Conservation (phyloP, 2,329 filamentous ascomycete species). For the Aquanectria penicillioides region DNA sequence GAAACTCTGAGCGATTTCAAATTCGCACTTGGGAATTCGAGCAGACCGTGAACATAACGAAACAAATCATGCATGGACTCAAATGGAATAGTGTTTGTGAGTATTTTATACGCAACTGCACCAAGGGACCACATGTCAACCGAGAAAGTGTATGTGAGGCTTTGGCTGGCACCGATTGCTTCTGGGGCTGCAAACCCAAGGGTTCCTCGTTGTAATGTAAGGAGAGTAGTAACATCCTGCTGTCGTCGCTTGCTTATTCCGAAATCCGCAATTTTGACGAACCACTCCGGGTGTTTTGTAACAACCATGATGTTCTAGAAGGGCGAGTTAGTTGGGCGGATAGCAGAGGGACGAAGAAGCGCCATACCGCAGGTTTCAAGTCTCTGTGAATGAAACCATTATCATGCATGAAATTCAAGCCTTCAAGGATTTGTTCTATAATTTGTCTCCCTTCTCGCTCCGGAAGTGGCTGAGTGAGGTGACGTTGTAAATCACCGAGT, state of each 20-base stretch:
- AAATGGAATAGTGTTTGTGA: not conserved
- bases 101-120: not conserved
- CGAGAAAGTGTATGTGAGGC: not conserved
- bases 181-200: not conserved
- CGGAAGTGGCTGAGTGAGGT: not conserved
- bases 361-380: constrained; percentile 1
- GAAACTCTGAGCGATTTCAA: not conserved
- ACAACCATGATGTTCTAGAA: constrained; percentile 10
- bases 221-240: not conserved
- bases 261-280: constrained; percentile 6
- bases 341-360: not conserved
- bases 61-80: not conserved
- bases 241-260: constrained; percentile 15
- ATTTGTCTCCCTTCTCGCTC: not conserved
- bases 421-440: not conserved
- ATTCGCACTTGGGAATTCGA: not conserved
- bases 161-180: not conserved
- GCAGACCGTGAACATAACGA: not conserved
- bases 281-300: not conserved
- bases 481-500: not conserved
- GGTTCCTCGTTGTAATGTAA: not conserved
- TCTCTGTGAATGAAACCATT: constrained; percentile 13
- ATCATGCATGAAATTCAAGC: not conserved
- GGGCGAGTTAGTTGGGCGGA: not conserved
- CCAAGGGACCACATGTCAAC: not conserved